These are phyloP conservation scores for Mortierella antarctica DNA, from an alignment of 192 early-diverging fungal genomes.

Conservation along the genomic window DNA sequence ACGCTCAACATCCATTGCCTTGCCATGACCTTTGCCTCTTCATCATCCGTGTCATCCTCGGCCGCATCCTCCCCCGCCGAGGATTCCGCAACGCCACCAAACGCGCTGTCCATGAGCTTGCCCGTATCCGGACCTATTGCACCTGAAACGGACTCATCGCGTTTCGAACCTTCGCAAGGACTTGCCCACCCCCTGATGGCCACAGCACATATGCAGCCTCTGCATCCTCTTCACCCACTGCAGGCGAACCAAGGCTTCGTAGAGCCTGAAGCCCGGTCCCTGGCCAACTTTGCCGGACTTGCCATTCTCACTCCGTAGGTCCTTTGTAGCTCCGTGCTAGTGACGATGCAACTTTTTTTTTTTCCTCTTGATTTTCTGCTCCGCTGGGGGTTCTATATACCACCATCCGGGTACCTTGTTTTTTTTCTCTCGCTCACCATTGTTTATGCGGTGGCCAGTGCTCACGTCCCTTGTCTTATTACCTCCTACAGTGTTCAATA, in stretches of 20 bases:
- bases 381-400: background rate
- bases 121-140: too few species aligned
- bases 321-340: background rate
- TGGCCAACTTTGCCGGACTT: slow-evolving; percentile 14
- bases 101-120: too few species aligned
- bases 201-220: slow-evolving; percentile 3
- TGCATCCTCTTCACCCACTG: slow-evolving; percentile 23
- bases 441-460: too few species aligned
- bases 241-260: slow-evolving; percentile 4
- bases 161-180: too few species aligned
- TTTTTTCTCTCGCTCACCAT: too few species aligned
- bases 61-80: background rate
- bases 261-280: slow-evolving; percentile 2
- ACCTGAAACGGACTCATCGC: too few species aligned
- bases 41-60: slow-evolving; percentile 1
- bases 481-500: too few species aligned
- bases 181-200: background rate
- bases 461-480: too few species aligned
- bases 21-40: slow-evolving; percentile 2
- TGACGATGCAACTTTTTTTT: background rate
- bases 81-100: too few species aligned
- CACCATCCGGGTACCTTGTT: too few species aligned
- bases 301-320: slow-evolving; percentile 26
- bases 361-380: background rate
- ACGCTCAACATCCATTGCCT: too few species aligned